Percentiles rank a stretch among this genome's conserved stretches.
phyloP scores from a whole-genome alignment of 257 asterid genomes.

The Solanum paucissectum region DNA sequence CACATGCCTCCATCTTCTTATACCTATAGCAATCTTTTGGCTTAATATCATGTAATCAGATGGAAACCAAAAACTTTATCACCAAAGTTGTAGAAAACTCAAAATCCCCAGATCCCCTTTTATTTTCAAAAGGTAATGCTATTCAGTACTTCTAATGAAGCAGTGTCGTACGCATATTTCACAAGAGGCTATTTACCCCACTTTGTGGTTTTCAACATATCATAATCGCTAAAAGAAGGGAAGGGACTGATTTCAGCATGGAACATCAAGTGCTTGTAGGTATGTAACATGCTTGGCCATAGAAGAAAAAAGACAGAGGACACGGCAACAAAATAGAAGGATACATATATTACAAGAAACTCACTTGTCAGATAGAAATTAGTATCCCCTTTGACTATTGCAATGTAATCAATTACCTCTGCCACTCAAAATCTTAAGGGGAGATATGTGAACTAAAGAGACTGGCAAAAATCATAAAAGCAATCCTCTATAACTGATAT shows the following conservation, averaged over 20 bases:
- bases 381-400: not conserved
- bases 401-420: not conserved
- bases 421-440: not conserved
- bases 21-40: slow-evolving; percentile 14
- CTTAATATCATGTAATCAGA: not conserved
- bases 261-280: not conserved
- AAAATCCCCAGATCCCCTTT: not conserved
- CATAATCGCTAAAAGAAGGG: not conserved
- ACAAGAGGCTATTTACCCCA: not conserved
- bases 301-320: not conserved
- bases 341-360: not conserved
- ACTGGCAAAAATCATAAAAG: not conserved
- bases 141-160: not conserved
- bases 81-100: not conserved
- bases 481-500: not conserved
- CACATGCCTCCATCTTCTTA: slow-evolving; percentile 31
- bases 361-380: not conserved
- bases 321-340: not conserved
- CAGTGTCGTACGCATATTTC: not conserved
- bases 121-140: not conserved
- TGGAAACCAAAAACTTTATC: not conserved
- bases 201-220: not conserved
- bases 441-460: not conserved
- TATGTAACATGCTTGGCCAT: not conserved
- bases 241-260: not conserved